Base-by-base conservation (phyloP, 257 asterid genomes). In the Leptodermis oblonga region DNA sequence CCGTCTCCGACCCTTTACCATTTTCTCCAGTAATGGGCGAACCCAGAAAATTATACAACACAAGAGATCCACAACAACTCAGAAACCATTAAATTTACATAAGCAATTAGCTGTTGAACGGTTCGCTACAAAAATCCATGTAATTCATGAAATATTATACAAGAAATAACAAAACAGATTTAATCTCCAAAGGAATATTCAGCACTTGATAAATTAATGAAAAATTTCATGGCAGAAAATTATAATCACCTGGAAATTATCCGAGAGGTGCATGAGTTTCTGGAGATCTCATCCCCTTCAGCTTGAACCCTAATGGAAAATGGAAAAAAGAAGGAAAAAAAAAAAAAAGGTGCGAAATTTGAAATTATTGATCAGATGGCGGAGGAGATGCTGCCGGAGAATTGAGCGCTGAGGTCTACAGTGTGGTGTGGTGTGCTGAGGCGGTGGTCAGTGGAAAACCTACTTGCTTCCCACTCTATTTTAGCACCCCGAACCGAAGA, bases 261-360 rank as follows among this genome's bases (percentile, higher is more conserved):
- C 83, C 68, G 80, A 79, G 83, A 68, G 83, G 83, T n/a, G 79
- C 82, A 78, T 73, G 78, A 78, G 78, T 68, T 73, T 69, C 73
- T 73, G 43, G 0, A 7, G 0, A 54, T 73, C 4, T 78, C 82
- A 69, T 78, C 82, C 79, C 30, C 70, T 53, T 53, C 70, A 4
- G 45, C 18, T 28, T 3, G 13, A 56, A 45, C 6, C 0, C 20
- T 7, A 58, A 12, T 23, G 17, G 51, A n/a, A 10, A 70, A n/a
- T 37, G 30, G 23, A 15, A 11, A 2, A n/a, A 26, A 9, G 11
- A 28, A 26, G n/a, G 11, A 28, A 3, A 3, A 26, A 62, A 37
- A 12, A 4, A 39, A 3, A n/a, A 54, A 25, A 54, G 34, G 6
- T 9, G 11, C 4, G 61, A 53, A 25, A 53, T 53, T 54, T 30